These are phyloP conservation scores for Zygosaccharomyces pseudobailii DNA, from an alignment of 1,139 yeast genomes.

Conservation along the genomic window DNA sequence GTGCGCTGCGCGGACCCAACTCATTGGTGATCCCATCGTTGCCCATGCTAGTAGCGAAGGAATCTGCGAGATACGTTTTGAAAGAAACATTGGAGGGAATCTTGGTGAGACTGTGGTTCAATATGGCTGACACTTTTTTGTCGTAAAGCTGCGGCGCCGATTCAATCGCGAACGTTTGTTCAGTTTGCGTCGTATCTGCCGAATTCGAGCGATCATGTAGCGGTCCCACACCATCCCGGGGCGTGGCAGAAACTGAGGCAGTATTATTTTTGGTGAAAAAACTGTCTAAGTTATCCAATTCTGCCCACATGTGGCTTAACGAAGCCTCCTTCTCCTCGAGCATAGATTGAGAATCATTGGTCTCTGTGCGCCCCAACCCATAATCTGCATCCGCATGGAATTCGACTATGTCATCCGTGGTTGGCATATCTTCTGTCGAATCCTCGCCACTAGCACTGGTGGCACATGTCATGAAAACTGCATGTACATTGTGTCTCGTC, in stretches of 20 bases:
- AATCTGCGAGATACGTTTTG: conserved; percentile 66
- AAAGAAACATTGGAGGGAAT: conserved; percentile 74
- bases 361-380: conserved; percentile 27
- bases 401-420: conserved; percentile 60
- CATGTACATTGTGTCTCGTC: conserved; percentile 89
- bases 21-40: conserved; percentile 26
- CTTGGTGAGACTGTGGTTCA: conserved; percentile 69
- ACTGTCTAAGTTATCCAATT: conserved; percentile 88
- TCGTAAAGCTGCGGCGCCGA: conserved; percentile 77
- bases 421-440: conserved; percentile 36
- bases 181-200: conserved; percentile 46
- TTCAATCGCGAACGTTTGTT: conserved; percentile 49
- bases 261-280: conserved; percentile 84
- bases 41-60: conserved; percentile 38
- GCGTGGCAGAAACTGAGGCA: conserved; percentile 18
- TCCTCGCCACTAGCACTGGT: conserved; percentile 27
- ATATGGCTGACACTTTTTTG: conserved; percentile 69
- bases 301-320: conserved; percentile 92
- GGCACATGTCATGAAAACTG: conserved; percentile 82
- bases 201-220: conserved; percentile 48
- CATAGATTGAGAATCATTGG: conserved; percentile 40
- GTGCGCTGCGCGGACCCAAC: conserved; percentile 6
- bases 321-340: conserved; percentile 61
- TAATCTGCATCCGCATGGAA: conserved; percentile 52
- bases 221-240: conserved; percentile 13